These are phyloP conservation scores for Paramecium primaurelia DNA, from an alignment of 73 alveolate species.

Conservation along the genomic window DNA sequence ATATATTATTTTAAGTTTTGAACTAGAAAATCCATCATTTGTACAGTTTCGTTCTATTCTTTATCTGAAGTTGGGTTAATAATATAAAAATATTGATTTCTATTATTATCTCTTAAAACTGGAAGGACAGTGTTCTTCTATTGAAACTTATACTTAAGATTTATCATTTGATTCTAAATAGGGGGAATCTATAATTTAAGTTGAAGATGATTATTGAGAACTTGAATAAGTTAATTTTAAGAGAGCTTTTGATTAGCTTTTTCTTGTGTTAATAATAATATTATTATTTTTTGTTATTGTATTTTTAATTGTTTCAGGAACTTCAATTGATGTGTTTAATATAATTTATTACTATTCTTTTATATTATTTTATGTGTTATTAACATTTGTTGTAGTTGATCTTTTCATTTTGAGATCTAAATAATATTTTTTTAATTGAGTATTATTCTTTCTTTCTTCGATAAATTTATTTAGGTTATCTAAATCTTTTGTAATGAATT, in stretches of 20 bases:
- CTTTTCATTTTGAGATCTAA: background rate
- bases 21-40: slow-evolving; percentile 24
- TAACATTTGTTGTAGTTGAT: background rate
- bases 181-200: background rate
- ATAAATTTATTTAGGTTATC: background rate
- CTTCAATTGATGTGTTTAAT: background rate
- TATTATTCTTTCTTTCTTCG: background rate
- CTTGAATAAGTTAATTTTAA: background rate
- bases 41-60: background rate
- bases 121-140: background rate
- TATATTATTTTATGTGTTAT: background rate
- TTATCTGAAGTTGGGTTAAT: background rate
- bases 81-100: background rate
- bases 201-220: background rate
- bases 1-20: background rate
- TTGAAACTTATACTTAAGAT: background rate
- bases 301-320: background rate
- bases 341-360: background rate
- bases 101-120: background rate
- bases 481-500: background rate
- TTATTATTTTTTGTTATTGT: background rate
- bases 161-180: background rate
- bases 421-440: background rate
- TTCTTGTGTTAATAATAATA: background rate
- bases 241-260: background rate